These are phyloP conservation scores for Drechslerella coelobrocha DNA, from an alignment of 2,329 filamentous ascomycete genomes.

Conservation along the genomic window DNA sequence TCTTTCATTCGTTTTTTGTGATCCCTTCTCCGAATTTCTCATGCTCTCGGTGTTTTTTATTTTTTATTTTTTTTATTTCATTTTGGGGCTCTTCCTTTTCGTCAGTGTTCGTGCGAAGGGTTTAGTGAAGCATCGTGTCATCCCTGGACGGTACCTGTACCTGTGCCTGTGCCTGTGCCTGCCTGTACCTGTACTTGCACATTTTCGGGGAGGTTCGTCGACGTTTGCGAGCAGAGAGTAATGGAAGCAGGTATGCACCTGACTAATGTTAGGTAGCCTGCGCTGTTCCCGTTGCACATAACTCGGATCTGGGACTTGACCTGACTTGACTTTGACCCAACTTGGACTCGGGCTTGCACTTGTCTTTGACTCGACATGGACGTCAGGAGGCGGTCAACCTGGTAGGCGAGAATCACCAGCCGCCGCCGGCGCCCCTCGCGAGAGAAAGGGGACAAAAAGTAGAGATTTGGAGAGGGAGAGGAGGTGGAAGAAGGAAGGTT, in stretches of 20 bases:
- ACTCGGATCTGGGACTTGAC: neutral
- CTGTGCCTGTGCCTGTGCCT: too few species aligned
- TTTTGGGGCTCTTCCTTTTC: too few species aligned
- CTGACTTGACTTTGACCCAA: neutral
- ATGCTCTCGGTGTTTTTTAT: too few species aligned
- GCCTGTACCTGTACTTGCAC: too few species aligned
- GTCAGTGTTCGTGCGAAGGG: neutral
- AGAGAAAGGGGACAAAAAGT: neutral
- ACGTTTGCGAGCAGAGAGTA: neutral
- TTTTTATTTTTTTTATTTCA: too few species aligned
- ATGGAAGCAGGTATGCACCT: too few species aligned
- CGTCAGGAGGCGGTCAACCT: too few species aligned
- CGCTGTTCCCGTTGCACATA: neutral
- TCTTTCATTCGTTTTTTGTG: neutral
- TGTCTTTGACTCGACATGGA: too few species aligned
- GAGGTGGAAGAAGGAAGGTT: neutral
- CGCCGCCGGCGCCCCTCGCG: neutral
- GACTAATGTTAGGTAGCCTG: too few species aligned
- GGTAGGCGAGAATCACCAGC: too few species aligned
- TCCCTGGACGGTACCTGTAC: constrained; percentile 2
- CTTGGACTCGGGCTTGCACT: too few species aligned
- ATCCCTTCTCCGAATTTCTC: neutral
- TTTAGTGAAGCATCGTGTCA: too few species aligned
- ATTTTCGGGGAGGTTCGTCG: neutral
- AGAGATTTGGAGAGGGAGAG: neutral